A percentile compares a stretch with the other conserved stretches of the same genome.
phyloP scores from a whole-genome alignment of 768 basidiomycete species.

The Obba rivulosa region DNA sequence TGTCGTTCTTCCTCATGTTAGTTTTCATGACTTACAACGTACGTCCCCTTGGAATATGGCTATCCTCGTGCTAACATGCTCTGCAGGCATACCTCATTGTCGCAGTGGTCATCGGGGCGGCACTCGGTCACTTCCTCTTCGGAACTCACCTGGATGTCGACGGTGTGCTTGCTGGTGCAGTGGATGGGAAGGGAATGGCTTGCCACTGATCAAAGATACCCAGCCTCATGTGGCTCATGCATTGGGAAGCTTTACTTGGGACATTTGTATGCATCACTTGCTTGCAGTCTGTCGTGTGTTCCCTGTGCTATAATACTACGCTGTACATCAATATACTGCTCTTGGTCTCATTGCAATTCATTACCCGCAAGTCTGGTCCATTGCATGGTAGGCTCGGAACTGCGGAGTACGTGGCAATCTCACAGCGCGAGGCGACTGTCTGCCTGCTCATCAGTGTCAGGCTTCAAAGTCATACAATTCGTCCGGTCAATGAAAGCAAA shows the following conservation, averaged over 20 bases:
- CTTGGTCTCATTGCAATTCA: too few species aligned
- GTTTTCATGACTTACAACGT: slow-evolving; percentile 98
- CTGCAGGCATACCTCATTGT: slow-evolving; percentile 78
- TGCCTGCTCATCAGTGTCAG: too few species aligned
- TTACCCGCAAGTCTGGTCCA: too few species aligned
- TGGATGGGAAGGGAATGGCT: slow-evolving; percentile 57
- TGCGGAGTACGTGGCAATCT: too few species aligned
- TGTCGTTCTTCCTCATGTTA: slow-evolving; percentile 91
- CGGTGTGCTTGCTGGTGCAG: slow-evolving; percentile 40
- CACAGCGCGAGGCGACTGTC: neutral
- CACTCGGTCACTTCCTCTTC: slow-evolving; percentile 77
- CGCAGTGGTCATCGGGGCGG: slow-evolving; percentile 79
- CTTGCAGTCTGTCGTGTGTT: neutral
- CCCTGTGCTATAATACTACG: neutral
- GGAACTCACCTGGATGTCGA: slow-evolving; percentile 60
- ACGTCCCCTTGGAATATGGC: slow-evolving; percentile 21
- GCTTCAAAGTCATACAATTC: too few species aligned
- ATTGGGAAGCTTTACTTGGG: neutral
- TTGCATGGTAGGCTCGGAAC: too few species aligned
- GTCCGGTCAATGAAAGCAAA: neutral
- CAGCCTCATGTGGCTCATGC: neutral
- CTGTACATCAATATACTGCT: neutral
- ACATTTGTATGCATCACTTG: neutral
- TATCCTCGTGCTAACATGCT: neutral
- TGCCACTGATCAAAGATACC: slow-evolving; percentile 52